Percentiles rank a stretch among this genome's conserved stretches.
phyloP scores from a whole-genome alignment of 2,329 filamentous ascomycete genomes.

The Calonectria henricotiae region DNA sequence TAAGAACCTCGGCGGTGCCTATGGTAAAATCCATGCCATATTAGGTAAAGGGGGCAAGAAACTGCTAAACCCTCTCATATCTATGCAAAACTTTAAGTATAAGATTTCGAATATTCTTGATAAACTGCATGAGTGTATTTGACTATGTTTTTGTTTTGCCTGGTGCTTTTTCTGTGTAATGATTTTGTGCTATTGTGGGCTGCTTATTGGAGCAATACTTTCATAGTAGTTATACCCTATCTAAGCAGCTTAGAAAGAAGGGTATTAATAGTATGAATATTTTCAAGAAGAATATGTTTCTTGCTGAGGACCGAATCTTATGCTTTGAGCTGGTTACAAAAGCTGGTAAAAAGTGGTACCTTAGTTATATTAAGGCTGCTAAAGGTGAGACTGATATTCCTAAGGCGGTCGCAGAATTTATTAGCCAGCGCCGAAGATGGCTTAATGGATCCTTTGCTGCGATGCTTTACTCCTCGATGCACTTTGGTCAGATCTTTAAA shows the following conservation, averaged over 20 bases:
- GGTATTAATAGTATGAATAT: constrained; percentile 15
- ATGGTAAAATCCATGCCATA: constrained; percentile 13
- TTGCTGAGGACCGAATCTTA: constrained; percentile 12
- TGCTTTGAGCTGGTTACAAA: constrained; percentile 13
- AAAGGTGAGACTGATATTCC: constrained; percentile 10
- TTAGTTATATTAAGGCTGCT: constrained; percentile 16
- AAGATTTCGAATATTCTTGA: constrained; percentile 13
- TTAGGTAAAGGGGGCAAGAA: constrained; percentile 12
- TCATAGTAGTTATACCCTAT: background rate
- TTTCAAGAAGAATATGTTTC: constrained; percentile 20
- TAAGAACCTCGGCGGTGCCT: constrained; percentile 10
- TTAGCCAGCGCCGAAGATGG: constrained; percentile 16
- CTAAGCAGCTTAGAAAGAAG: constrained; percentile 15
- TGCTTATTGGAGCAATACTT: constrained; percentile 9
- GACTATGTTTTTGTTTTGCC: background rate
- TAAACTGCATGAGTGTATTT: constrained; percentile 5
- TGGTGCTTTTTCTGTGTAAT: constrained; percentile 5
- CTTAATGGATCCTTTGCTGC: constrained; percentile 12
- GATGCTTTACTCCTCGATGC: constrained; percentile 2
- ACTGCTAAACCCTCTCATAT: constrained; percentile 3
- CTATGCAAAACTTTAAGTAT: constrained; percentile 17
- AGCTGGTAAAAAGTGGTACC: constrained; percentile 9
- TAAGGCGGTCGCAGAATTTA: constrained; percentile 6
- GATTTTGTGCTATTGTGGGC: constrained; percentile 6
- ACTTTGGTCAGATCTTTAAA: constrained; percentile 8